Percentiles rank a stretch among this genome's conserved stretches.
Conservation (phyloP, 495 filamentous ascomycete species). For the Xylaria venustula region DNA sequence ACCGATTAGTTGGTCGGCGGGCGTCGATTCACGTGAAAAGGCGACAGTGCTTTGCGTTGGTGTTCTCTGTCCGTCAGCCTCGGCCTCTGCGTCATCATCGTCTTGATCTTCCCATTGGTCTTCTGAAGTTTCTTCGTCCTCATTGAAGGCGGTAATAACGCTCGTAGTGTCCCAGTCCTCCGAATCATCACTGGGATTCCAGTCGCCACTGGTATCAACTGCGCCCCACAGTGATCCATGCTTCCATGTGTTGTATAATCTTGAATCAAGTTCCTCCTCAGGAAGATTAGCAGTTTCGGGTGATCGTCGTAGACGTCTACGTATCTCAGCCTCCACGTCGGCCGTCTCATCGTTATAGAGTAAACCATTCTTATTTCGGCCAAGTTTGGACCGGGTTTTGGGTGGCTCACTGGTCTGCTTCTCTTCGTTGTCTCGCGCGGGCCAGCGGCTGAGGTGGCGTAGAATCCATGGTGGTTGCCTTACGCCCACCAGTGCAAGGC, state of each 20-base stretch:
- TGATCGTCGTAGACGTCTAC: constrained; percentile 48
- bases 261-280: constrained; percentile 69
- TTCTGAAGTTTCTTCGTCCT: constrained; percentile 39
- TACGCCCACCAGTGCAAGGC: constrained; percentile 61
- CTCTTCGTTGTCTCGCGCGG: constrained; percentile 32
- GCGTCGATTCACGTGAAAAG: constrained; percentile 55
- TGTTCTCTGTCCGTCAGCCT: constrained; percentile 65
- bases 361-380: constrained; percentile 8
- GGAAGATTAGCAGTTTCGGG: constrained; percentile 21
- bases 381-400: constrained; percentile 11
- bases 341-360: constrained; percentile 28
- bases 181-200: constrained; percentile 41
- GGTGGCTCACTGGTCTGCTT: constrained; percentile 22
- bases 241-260: constrained; percentile 78
- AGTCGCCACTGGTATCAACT: constrained; percentile 73
- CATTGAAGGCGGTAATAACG: constrained; percentile 20
- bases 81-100: constrained; percentile 34
- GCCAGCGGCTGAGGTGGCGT: constrained; percentile 46
- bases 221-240: constrained; percentile 78
- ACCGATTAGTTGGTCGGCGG: constrained; percentile 64
- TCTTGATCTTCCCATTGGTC: constrained; percentile 38
- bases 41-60: constrained; percentile 58
- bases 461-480: constrained; percentile 62
- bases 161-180: constrained; percentile 56
- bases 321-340: constrained; percentile 67